These are phyloP conservation scores for Krasilnikovozyma curviuscula DNA, from an alignment of 768 basidiomycete species.

Conservation along the genomic window DNA sequence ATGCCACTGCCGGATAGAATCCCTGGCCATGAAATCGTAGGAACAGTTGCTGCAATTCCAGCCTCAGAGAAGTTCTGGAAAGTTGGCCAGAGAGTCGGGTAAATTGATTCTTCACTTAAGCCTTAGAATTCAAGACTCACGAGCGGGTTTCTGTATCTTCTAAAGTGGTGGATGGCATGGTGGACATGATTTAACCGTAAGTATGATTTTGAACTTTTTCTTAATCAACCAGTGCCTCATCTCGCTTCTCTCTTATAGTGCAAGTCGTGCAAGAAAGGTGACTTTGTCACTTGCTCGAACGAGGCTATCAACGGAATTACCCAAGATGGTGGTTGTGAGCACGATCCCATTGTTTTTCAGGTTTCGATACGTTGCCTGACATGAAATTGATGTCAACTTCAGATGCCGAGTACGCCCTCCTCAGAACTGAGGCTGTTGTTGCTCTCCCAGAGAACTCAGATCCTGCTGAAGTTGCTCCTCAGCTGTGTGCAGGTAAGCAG, in stretches of 20 bases:
- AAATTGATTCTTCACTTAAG: no score
- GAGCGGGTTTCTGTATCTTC: no score
- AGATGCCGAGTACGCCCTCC: slow-evolving; percentile 12
- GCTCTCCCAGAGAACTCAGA: slow-evolving; percentile 8
- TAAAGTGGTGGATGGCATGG: slow-evolving; percentile 15
- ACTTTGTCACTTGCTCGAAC: slow-evolving; percentile 16
- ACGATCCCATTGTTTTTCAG: background rate
- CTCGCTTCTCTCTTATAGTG: no score
- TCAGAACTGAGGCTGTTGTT: slow-evolving; percentile 6
- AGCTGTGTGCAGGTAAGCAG: slow-evolving; percentile 25
- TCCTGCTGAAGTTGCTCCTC: slow-evolving; percentile 11
- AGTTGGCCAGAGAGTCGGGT: slow-evolving; percentile 18
- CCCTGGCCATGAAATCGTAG: slow-evolving; percentile 16
- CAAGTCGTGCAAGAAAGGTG: slow-evolving; percentile 5
- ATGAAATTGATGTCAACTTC: background rate
- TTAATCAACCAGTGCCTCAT: background rate
- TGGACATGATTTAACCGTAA: background rate
- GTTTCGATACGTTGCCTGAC: background rate
- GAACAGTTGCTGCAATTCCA: slow-evolving; percentile 14
- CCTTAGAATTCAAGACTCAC: no score
- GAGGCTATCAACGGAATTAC: slow-evolving; percentile 17
- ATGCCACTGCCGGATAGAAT: background rate
- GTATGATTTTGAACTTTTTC: background rate
- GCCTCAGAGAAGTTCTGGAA: slow-evolving; percentile 15
- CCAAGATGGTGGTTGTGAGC: background rate